Evolutionary conservation across 805 yeast genomes (phyloP).

Genomic region (Yarrowia keelungensis): DNA sequence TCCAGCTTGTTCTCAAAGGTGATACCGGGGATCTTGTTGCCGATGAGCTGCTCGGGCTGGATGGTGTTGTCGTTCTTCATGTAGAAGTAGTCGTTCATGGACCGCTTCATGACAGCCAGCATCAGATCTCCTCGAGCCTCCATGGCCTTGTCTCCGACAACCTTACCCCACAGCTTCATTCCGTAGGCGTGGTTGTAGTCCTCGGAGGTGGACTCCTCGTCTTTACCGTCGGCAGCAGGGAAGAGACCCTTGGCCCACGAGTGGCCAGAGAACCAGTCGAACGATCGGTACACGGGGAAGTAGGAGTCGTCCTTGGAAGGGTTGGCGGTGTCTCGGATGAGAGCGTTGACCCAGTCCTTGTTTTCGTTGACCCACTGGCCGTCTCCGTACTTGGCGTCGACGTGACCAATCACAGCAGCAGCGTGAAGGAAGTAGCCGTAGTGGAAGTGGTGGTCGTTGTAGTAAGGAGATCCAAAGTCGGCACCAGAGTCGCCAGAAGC

Average conservation of each 20-base stretch:
- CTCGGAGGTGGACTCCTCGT: constrained; percentile 75
- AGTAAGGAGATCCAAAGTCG: constrained; percentile 79
- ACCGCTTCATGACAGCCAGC: constrained; percentile 61
- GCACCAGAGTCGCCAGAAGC: constrained; percentile 53
- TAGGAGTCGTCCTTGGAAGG: constrained; percentile 59
- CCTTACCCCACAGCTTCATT: constrained; percentile 73
- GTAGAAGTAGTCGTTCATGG: constrained; percentile 64
- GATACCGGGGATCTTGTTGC: constrained; percentile 78
- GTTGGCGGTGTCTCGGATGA: constrained; percentile 73
- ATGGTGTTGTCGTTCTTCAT: constrained; percentile 58
- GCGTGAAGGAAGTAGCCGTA: constrained; percentile 86
- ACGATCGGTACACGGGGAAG: constrained; percentile 72
- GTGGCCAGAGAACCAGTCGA: constrained; percentile 79
- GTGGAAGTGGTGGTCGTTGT: constrained; percentile 88
- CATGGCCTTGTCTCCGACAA: constrained; percentile 61
- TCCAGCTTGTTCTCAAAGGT: constrained; percentile 78
- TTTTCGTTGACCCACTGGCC: constrained; percentile 59
- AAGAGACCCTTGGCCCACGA: constrained; percentile 80
- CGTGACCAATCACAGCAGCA: constrained; percentile 74
- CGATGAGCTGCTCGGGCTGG: constrained; percentile 61
- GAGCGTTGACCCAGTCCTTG: constrained; percentile 65
- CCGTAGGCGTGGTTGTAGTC: constrained; percentile 77
- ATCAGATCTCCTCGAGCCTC: constrained; percentile 66
- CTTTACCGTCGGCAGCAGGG: constrained; percentile 70
- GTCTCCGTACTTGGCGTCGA: constrained; percentile 58